A percentile compares a stretch with the other conserved stretches of the same genome.
Evolutionary conservation across 805 yeast genomes (phyloP).

Genomic region (Blastobotrys peoriensis): DNA sequence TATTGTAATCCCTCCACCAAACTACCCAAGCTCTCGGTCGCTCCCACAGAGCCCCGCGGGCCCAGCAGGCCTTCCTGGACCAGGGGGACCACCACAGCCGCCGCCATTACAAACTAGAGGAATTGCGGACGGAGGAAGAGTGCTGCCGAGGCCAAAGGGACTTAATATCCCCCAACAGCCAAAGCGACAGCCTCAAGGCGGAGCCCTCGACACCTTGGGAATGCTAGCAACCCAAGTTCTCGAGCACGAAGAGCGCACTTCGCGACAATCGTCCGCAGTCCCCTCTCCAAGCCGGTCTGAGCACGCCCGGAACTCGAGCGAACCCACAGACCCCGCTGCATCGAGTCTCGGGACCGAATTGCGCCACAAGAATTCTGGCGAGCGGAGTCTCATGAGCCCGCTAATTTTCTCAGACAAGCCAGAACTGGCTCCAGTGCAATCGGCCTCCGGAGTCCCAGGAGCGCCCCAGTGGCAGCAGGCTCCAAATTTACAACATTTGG

Average conservation of each 20-base stretch:
- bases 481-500: too few species aligned
- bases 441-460: constrained; percentile 14
- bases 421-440: too few species aligned
- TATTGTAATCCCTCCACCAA: neutral
- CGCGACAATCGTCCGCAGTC: neutral
- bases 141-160: constrained; percentile 7
- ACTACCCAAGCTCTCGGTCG: neutral
- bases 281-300: neutral
- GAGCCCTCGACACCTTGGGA: constrained; percentile 46
- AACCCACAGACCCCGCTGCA: neutral
- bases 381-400: constrained; percentile 22
- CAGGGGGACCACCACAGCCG: too few species aligned
- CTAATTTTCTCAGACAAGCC: constrained; percentile 15
- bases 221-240: constrained; percentile 50
- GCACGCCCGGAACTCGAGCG: neutral
- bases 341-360: neutral
- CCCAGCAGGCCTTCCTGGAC: neutral
- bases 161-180: constrained; percentile 10
- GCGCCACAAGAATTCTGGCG: neutral
- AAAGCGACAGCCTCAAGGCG: constrained; percentile 11
- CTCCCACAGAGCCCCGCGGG: neutral
- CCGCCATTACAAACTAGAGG: neutral
- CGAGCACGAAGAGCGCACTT: constrained; percentile 16
- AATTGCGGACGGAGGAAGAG: neutral
- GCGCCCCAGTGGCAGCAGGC: constrained; percentile 30